A percentile compares a stretch with the other conserved stretches of the same genome.
phyloP scores from a whole-genome alignment of 768 basidiomycete species.

The Daedalea quercina region DNA sequence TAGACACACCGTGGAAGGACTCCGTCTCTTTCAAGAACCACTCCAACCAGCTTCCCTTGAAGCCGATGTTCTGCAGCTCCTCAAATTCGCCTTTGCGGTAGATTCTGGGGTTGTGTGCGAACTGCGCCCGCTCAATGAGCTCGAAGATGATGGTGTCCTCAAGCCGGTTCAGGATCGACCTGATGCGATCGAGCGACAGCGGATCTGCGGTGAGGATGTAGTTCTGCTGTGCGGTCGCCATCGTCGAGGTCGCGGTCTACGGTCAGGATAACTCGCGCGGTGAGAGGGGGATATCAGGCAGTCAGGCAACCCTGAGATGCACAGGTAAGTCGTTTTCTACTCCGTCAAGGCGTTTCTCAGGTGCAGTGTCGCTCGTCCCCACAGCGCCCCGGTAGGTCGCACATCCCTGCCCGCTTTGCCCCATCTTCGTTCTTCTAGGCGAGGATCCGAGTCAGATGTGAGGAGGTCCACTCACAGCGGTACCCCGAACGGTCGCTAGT shows the following conservation, averaged over 20 bases:
- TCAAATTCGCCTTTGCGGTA: constrained; percentile 77
- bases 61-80: constrained; percentile 68
- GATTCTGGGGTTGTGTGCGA: constrained; percentile 87
- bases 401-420: background rate
- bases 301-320: background rate
- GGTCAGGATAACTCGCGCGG: background rate
- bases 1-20: constrained; percentile 79
- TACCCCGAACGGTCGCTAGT: too few relatives aligned
- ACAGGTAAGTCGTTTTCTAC: background rate
- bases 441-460: background rate
- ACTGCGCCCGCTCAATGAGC: constrained; percentile 95
- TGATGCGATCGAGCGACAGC: constrained; percentile 81
- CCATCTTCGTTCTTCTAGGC: background rate
- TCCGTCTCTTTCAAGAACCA: constrained; percentile 98
- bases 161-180: constrained; percentile 79
- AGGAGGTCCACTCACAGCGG: background rate
- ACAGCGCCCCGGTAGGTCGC: background rate
- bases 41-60: constrained; percentile 87
- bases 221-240: constrained; percentile 37
- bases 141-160: constrained; percentile 99
- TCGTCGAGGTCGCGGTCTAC: constrained; percentile 2
- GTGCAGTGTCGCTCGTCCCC: background rate
- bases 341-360: background rate
- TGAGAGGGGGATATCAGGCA: background rate
- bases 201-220: constrained; percentile 68